These are phyloP conservation scores for Boletus bicolor DNA, from an alignment of 768 basidiomycete genomes.

Conservation along the genomic window DNA sequence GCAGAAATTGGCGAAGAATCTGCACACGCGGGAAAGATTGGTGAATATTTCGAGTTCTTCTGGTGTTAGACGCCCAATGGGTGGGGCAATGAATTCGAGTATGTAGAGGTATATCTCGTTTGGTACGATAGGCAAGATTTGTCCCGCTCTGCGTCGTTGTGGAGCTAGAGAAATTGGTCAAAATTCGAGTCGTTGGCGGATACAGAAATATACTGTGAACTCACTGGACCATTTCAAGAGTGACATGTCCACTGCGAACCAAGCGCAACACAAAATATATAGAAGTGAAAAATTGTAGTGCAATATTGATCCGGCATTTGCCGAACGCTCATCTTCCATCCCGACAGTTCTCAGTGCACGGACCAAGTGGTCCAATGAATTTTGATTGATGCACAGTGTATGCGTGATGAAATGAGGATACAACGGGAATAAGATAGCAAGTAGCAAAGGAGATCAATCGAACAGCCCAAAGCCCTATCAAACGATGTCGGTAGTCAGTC, in stretches of 20 bases:
- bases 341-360: background rate
- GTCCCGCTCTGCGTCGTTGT: conserved; percentile 11
- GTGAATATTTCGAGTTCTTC: conserved; percentile 13
- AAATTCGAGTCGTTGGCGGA: background rate
- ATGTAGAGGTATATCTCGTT: conserved; percentile 45
- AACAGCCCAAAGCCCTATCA: conserved; percentile 91
- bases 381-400: conserved; percentile 27
- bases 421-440: conserved; percentile 28
- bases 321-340: background rate
- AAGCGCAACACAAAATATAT: background rate
- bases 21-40: conserved; percentile 40
- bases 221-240: conserved; percentile 3
- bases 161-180: conserved; percentile 21
- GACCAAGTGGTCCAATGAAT: conserved; percentile 14
- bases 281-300: background rate
- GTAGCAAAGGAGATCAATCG: conserved; percentile 55
- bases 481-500: background rate
- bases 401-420: conserved; percentile 15
- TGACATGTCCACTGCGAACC: background rate
- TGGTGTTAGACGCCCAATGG: conserved; percentile 4
- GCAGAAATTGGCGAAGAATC: conserved; percentile 39
- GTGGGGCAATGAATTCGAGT: conserved; percentile 33
- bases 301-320: no score
- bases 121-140: conserved; percentile 34
- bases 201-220: background rate